Conservation (phyloP, 108 stramenopile species). For the Skeletonema potamos region DNA sequence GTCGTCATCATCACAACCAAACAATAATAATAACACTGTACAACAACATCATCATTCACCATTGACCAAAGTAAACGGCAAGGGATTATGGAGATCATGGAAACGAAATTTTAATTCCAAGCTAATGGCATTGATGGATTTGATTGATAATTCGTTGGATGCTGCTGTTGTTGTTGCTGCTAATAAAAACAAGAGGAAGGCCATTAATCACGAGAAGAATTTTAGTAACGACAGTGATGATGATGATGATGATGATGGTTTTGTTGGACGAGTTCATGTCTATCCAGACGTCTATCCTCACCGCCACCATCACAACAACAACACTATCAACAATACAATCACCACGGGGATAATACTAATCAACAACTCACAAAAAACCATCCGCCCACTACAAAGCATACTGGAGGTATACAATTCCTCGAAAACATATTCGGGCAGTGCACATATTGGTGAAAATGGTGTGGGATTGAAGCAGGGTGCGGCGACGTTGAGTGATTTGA, state of each 20-base stretch:
- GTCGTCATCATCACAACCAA: too few species aligned
- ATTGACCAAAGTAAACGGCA: constrained; percentile 54
- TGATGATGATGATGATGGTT: neutral
- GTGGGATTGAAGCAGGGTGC: constrained; percentile 79
- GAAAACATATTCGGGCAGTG: constrained; percentile 45
- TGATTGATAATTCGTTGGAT: constrained; percentile 79
- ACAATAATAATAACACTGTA: too few species aligned
- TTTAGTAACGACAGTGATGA: neutral
- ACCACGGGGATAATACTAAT: constrained; percentile 50
- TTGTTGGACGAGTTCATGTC: constrained; percentile 32
- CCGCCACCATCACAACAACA: neutral
- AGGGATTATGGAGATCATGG: constrained; percentile 69
- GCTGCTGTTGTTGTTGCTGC: constrained; percentile 37
- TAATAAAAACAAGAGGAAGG: too few species aligned
- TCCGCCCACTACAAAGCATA: constrained; percentile 48
- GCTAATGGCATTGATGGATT: constrained; percentile 56
- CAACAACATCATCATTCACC: neutral
- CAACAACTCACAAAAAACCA: constrained; percentile 49
- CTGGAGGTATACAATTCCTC: constrained; percentile 65
- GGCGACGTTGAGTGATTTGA: constrained; percentile 50
- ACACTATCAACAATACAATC: neutral
- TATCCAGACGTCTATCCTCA: constrained; percentile 7
- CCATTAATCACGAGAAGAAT: too few species aligned
- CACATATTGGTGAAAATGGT: constrained; percentile 71
- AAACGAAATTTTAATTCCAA: constrained; percentile 61